These are phyloP conservation scores for Mrakia gelida DNA, from an alignment of 768 basidiomycete genomes.

Conservation along the genomic window DNA sequence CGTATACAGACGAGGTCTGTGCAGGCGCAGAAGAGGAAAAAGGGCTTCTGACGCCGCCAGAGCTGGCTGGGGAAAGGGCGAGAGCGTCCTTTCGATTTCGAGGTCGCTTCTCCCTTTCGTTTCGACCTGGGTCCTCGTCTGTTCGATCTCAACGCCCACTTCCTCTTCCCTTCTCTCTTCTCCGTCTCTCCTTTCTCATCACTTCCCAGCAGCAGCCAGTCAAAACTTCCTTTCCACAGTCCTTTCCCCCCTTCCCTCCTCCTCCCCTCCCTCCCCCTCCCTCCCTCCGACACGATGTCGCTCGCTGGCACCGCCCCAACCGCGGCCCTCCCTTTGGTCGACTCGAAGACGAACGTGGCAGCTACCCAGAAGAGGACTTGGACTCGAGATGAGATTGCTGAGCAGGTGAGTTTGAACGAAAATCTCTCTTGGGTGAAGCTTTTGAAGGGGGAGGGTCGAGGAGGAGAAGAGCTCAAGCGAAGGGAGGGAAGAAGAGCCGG, in stretches of 20 bases:
- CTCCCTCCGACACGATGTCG: background rate
- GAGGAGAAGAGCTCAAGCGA: background rate
- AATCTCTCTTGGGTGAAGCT: background rate
- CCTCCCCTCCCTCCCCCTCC: background rate
- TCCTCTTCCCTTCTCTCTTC: background rate
- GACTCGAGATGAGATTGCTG: slow-evolving; percentile 21
- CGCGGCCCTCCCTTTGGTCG: background rate
- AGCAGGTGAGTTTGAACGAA: background rate
- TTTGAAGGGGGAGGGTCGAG: background rate
- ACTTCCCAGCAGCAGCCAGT: background rate
- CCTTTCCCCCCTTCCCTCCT: background rate
- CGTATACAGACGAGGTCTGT: no score
- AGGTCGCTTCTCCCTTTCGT: no score
- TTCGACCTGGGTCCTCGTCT: background rate
- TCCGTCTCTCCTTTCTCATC: background rate
- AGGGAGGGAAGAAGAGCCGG: background rate
- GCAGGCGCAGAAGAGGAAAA: no score
- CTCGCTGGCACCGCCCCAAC: slow-evolving; percentile 13
- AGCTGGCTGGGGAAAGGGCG: no score
- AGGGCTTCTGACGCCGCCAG: no score
- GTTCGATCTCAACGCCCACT: no score
- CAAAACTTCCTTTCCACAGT: background rate
- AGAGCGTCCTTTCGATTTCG: no score
- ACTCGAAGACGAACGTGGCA: background rate
- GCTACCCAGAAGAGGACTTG: background rate